These are phyloP conservation scores for Aspergillus flavus DNA, from an alignment of 2,329 filamentous ascomycete species.

Conservation along the genomic window DNA sequence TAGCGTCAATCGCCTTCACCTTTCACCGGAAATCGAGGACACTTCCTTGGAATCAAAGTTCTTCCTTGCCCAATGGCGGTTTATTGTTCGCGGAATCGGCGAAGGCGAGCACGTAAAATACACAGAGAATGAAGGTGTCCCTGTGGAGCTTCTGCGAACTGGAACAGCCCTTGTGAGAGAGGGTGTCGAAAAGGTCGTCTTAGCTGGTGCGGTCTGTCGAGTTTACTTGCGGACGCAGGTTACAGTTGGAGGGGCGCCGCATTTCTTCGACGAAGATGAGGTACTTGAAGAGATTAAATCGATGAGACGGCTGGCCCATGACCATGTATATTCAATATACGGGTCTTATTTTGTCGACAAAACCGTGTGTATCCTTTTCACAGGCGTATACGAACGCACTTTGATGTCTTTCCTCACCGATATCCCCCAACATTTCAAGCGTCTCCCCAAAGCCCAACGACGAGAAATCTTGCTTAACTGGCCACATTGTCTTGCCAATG, in stretches of 20 bases:
- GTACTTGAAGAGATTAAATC: conserved; percentile 44
- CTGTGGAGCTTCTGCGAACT: conserved; percentile 56
- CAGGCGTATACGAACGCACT: conserved; percentile 43
- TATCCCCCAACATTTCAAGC: conserved; percentile 44
- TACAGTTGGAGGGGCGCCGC: conserved; percentile 38
- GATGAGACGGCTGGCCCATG: conserved; percentile 43
- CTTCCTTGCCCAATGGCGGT: conserved; percentile 63
- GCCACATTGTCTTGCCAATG: conserved; percentile 56
- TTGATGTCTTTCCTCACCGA: conserved; percentile 48
- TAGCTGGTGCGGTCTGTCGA: conserved; percentile 39
- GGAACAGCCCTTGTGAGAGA: conserved; percentile 37
- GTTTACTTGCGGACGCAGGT: conserved; percentile 44
- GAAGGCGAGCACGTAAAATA: conserved; percentile 61
- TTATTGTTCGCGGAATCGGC: conserved; percentile 58
- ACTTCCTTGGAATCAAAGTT: conserved; percentile 56
- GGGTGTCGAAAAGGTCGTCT: conserved; percentile 45
- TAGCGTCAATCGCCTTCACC: conserved; percentile 56
- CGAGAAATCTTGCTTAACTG: conserved; percentile 48
- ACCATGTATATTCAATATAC: conserved; percentile 48
- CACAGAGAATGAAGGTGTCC: conserved; percentile 61
- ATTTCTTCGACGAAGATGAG: conserved; percentile 43
- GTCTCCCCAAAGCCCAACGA: conserved; percentile 44
- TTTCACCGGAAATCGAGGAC: conserved; percentile 52
- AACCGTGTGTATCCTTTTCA: conserved; percentile 47
- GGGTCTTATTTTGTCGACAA: conserved; percentile 48